Base-by-base conservation (phyloP, 139 green algal genomes). In the Chlorella sp. region DNA sequence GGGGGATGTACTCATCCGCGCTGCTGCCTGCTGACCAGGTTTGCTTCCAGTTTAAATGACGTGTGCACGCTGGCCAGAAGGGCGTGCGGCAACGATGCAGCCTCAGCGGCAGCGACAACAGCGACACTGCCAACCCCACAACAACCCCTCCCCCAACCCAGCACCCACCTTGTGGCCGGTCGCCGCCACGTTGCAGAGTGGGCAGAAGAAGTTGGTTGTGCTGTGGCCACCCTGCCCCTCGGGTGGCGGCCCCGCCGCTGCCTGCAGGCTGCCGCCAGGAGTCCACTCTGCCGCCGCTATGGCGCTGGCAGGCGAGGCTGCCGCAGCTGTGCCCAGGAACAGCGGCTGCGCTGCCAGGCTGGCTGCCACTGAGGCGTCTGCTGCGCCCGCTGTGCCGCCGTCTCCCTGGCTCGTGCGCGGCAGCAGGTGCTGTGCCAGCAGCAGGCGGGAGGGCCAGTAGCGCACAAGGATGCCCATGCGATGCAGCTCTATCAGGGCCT, bases 391-490 rank as follows among this genome's bases (percentile, higher is more conserved):
- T 41, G 70, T 9, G 64, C 64, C 32, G 69, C 22, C 36, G 20
- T 22, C 69, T 8, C 38, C 19, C 38, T 75, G 69, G 38, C 30
- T 19, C 19, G 41, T 58, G 77, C 54, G 69, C 0, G 81, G 81
- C 54, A 81, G 81, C 38, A 86, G 70, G 81, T 78, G 54, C 70
- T 81, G 81, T 19, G 81, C 86, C 60, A 89, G 67, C 72, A 89
- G 72, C 43, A 83, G 54, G 54, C 81, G 77, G 46, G 73, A 88
- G 58, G 83, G 86, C 86, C 86, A 89, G 73, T 89, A 89, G 24
- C 80, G 65, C 2, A 72, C 77, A 6, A 85, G 40, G 34, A 84
- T 70, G 40, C 85, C 85, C 43, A 75, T 62, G 28, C 43, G 32
- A n/a, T 81, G 76, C 38, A 88, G 64, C 22, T 80, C 68, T 22